phyloP scores from a whole-genome alignment of 148 eudicot species.

The Vaccinium macrocarpon region DNA sequence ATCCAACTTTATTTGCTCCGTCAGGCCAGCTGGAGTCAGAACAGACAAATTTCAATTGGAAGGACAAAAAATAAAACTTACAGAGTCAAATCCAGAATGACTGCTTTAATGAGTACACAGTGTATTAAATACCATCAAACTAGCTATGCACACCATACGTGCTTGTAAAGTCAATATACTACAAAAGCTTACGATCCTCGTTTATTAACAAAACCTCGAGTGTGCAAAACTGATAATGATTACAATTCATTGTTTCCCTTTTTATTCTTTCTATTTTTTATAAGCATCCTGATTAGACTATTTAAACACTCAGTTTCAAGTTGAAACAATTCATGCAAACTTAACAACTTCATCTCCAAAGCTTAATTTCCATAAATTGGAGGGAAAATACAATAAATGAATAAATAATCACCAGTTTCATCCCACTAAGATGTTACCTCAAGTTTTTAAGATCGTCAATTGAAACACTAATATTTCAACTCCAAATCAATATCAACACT shows the following conservation, averaged over 20 bases:
- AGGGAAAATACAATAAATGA: neutral
- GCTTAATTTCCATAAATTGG: neutral
- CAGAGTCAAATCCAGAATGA: neutral
- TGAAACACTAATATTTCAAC: neutral
- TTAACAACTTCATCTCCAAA: neutral
- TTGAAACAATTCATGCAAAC: neutral
- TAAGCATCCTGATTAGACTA: neutral
- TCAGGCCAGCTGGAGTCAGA: slow-evolving; percentile 72
- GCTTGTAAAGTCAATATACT: neutral
- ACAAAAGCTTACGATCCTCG: neutral
- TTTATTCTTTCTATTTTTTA: neutral
- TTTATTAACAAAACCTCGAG: neutral
- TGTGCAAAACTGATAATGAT: neutral
- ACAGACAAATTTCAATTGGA: neutral
- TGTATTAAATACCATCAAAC: too few species aligned
- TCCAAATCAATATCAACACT: neutral
- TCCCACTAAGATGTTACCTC: neutral
- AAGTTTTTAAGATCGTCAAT: neutral
- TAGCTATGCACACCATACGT: neutral
- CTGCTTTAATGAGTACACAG: neutral
- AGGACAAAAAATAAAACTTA: neutral
- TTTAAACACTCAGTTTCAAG: neutral
- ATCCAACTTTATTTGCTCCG: slow-evolving; percentile 83
- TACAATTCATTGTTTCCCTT: neutral
- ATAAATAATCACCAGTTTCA: neutral